Base-by-base conservation (phyloP, 352 stramenopile genomes). In the Phytophthora cryptogea region DNA sequence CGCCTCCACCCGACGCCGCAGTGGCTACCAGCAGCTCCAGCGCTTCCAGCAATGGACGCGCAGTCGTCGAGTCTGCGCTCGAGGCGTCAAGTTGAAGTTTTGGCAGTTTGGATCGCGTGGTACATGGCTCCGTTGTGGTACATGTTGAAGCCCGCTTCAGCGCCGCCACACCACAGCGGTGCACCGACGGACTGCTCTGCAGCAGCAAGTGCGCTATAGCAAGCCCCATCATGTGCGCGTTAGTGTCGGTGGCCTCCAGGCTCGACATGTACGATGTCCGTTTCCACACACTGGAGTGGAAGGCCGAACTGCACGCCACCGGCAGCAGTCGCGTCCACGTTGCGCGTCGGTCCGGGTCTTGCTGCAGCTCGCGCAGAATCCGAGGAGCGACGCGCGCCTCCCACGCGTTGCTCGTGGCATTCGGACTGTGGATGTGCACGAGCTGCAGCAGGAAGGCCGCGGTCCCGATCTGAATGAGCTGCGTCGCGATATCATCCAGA, bases 211-310 rank as follows among this genome's bases (percentile, higher is more conserved):
- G 44, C 23, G 52, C 54, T 54, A 83, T 70, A 8, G 76, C 80
- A 0, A 67, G 39, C 10, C 64, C 70, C 45, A 76, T 59, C 53
- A 86, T 51, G 56, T 88, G 80, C 31, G 67, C 72, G 28, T 90
- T 90, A 17, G 66, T 86, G 39, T 81, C 65, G 0, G 63, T 74
- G 2, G 76, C 74, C 30, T 82, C 76, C 2, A 68, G 35, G n/a
- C 16, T 54, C 0, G 46, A 52, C 23, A 83, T 39, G 44, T 74
- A 77, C 47, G 28, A 63, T 3, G 72, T 76, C 40, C 66, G 66
- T 23, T 53, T 61, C 79, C 79, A 89, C 8, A 85, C 51, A 13
- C 51, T 54, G 9, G 68, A 59, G 47, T 87, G 56, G 44, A 89
- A 86, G 41, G 58, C 55, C 1, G 70, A 59, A 0, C 76, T 70